phyloP scores from a whole-genome alignment of 2,329 filamentous ascomycete species.

The Tolypocladium endophyticum region DNA sequence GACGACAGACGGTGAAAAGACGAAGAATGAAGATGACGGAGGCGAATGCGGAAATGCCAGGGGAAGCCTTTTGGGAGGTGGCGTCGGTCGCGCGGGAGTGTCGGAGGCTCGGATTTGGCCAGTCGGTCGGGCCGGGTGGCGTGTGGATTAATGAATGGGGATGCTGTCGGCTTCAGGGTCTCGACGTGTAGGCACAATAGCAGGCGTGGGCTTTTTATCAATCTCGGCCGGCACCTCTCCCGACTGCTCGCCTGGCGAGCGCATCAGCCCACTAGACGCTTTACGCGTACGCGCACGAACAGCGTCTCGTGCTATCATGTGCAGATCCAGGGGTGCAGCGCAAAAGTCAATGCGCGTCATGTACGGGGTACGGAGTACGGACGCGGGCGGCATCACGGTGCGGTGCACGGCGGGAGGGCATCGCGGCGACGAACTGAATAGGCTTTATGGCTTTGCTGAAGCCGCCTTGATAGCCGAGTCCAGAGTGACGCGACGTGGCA shows the following conservation, averaged over 20 bases:
- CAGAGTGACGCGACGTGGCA: not conserved
- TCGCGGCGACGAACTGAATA: too few relatives aligned
- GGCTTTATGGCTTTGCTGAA: too few relatives aligned
- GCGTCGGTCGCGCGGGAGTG: conserved; percentile 3
- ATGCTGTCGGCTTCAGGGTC: not conserved
- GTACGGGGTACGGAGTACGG: too few relatives aligned
- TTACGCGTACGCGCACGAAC: not conserved
- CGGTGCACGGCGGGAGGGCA: too few relatives aligned
- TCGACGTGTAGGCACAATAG: too few relatives aligned
- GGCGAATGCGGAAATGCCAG: not conserved
- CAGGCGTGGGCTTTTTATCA: not conserved
- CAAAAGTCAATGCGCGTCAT: not conserved
- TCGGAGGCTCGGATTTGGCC: conserved; percentile 5
- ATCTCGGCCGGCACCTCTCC: conserved; percentile 2
- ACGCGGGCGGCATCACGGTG: not conserved
- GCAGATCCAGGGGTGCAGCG: too few relatives aligned
- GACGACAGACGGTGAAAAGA: not conserved
- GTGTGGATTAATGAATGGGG: not conserved
- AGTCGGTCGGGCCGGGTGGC: not conserved
- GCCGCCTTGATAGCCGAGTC: not conserved
- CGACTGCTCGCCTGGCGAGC: conserved; percentile 1
- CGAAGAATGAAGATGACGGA: not conserved
- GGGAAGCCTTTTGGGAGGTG: not conserved
- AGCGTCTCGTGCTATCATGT: not conserved
- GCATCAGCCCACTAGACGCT: conserved; percentile 6